phyloP scores from a whole-genome alignment of 176 grass and related monocot genomes.

The Aechmea fasciata region DNA sequence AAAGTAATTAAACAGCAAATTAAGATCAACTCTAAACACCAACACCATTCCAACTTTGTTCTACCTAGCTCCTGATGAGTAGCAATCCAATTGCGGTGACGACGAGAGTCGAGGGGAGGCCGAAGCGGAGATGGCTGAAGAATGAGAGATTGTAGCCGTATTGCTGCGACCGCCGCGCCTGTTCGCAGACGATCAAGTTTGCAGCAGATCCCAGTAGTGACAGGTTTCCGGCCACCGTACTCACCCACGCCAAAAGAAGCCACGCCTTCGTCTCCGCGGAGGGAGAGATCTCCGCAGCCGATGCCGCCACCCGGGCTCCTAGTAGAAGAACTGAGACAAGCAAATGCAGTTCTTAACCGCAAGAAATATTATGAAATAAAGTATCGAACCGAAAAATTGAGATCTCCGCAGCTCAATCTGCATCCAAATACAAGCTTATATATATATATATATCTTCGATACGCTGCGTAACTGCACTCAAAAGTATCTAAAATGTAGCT shows the following conservation, averaged over 20 bases:
- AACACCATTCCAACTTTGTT: too few species aligned
- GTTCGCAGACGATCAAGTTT: conserved; percentile 91
- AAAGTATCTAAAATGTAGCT: too few species aligned
- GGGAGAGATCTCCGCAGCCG: conserved; percentile 50
- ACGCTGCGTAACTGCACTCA: too few species aligned
- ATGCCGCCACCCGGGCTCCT: conserved; percentile 57
- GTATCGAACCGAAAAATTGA: too few species aligned
- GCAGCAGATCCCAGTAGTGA: conserved; percentile 82
- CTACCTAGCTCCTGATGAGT: conserved; percentile 33
- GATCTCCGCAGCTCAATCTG: background rate
- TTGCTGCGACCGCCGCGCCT: conserved; percentile 53
- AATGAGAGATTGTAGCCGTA: conserved; percentile 82
- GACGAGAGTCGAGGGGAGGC: conserved; percentile 50
- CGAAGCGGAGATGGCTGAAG: conserved; percentile 61
- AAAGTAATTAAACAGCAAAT: too few species aligned
- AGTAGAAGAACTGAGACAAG: conserved; percentile 51
- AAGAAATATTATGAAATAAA: too few species aligned
- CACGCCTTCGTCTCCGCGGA: conserved; percentile 48
- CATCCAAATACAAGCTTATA: background rate
- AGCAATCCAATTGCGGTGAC: conserved; percentile 59
- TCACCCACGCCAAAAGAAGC: conserved; percentile 90
- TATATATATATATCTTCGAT: too few species aligned
- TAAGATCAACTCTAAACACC: too few species aligned
- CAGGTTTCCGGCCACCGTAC: conserved; percentile 92
- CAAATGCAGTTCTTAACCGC: background rate